These are phyloP conservation scores for Calcarisporium arbuscula DNA, from an alignment of 2,329 filamentous ascomycete species.

Conservation along the genomic window DNA sequence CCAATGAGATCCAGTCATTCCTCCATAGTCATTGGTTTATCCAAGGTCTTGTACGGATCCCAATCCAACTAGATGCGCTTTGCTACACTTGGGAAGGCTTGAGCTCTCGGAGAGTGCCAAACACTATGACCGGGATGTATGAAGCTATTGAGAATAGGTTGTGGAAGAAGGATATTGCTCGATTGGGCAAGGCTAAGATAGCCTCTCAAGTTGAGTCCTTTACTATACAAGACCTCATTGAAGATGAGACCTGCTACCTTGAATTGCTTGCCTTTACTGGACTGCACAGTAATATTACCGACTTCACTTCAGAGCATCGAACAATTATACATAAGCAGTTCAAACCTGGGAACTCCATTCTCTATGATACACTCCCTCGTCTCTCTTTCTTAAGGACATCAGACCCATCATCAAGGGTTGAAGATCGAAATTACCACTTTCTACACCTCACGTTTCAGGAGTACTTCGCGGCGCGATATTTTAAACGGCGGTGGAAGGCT, in stretches of 20 bases:
- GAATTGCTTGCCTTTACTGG: too few species aligned
- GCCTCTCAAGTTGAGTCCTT: too few species aligned
- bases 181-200: not conserved
- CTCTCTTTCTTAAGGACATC: not conserved
- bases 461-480: slow-evolving; percentile 1
- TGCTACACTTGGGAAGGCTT: slow-evolving; percentile 1
- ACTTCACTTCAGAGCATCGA: too few species aligned
- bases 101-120: not conserved
- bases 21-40: slow-evolving; percentile 24
- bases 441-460: not conserved
- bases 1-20: slow-evolving; percentile 22
- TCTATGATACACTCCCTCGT: not conserved
- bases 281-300: too few species aligned
- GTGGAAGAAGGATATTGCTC: not conserved
- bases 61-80: slow-evolving; percentile 3
- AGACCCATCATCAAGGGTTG: not conserved
- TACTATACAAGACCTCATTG: not conserved
- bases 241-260: not conserved
- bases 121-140: slow-evolving; percentile 4
- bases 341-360: too few species aligned
- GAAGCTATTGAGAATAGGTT: slow-evolving; percentile 1
- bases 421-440: not conserved
- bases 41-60: slow-evolving; percentile 17
- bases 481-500: not conserved
- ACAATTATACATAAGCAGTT: too few species aligned